Conservation (phyloP, 768 basidiomycete genomes). For the Pleurotus ostreatus region DNA sequence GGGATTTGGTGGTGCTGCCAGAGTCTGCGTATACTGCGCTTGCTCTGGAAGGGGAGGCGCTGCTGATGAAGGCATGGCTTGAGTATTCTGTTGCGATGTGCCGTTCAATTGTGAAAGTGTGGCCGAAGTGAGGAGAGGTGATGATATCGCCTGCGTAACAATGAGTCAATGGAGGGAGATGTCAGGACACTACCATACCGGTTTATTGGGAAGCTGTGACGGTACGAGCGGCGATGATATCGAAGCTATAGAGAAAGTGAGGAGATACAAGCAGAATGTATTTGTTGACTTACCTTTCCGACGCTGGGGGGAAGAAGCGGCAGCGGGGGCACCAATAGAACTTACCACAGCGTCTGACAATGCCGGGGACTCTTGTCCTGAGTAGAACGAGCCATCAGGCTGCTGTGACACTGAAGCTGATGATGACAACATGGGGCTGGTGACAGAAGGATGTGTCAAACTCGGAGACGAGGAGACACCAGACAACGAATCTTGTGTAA, state of each 20-base stretch:
- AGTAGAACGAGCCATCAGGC: slow-evolving; percentile 66
- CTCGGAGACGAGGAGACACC: slow-evolving; percentile 68
- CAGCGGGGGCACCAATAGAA: slow-evolving; percentile 39
- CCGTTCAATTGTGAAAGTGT: slow-evolving; percentile 39
- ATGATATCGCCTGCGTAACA: neutral
- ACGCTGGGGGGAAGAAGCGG: slow-evolving; percentile 60
- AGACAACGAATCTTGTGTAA: slow-evolving; percentile 36
- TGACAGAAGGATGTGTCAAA: slow-evolving; percentile 78
- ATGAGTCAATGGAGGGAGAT: neutral
- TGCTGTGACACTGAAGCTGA: slow-evolving; percentile 66
- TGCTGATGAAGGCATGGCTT: slow-evolving; percentile 30
- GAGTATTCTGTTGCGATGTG: slow-evolving; percentile 19
- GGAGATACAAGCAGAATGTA: neutral
- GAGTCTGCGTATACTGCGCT: slow-evolving; percentile 23
- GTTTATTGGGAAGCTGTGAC: slow-evolving; percentile 36
- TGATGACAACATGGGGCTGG: slow-evolving; percentile 79
- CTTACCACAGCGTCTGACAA: slow-evolving; percentile 60
- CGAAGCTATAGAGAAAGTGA: slow-evolving; percentile 30
- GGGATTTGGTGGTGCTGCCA: slow-evolving; percentile 7
- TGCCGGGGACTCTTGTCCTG: slow-evolving; percentile 68
- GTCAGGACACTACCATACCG: slow-evolving; percentile 26
- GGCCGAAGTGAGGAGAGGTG: slow-evolving; percentile 24
- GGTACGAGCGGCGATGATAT: slow-evolving; percentile 36
- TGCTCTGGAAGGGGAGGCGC: slow-evolving; percentile 50
- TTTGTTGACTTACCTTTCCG: slow-evolving; percentile 41